Base-by-base conservation (phyloP, 2,329 filamentous ascomycete genomes). In the Boeremia lycopersici region DNA sequence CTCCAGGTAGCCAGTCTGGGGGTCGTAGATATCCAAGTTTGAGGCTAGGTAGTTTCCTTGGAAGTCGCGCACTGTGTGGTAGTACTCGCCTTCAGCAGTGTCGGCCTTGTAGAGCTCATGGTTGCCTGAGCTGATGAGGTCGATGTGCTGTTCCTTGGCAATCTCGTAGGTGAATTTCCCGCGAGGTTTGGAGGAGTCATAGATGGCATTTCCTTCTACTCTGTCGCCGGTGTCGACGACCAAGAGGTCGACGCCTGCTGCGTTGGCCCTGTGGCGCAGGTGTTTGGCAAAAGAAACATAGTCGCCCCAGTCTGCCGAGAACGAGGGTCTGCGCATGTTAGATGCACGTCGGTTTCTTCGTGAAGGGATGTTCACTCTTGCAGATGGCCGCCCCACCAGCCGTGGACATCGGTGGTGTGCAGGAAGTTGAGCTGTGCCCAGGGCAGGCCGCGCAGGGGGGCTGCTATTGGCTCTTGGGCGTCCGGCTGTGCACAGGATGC, bases 291-390 rank as follows among this genome's bases (percentile, higher is more conserved):
- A 97, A 6, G 93, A 97, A 67, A 98, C 84, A 76, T 98, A 99
- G 77, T 99, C 95, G 54, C 95, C 95, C 92, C 95, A 98, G 75
- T 99, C 95, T 41, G 91, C 93, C 6, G 91, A 93, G 76, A 96
- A 99, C 56, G 95, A 93, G 2, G 91, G 83, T 78, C 89, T 91
- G 52, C 12, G 26, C 15, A 36, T 8, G 60, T 66, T 44, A 63
- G 56, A 38, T 38, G 15, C 15, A 8, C 19, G 2, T 40, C 4
- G 26, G 9, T 8, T 11, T n/a, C n/a, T 10, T 11, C 12, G 19
- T 9, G 19, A 17, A 4, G 30, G 4, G 4, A 19, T 28, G 9
- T 50, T 59, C 45, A 91, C 88, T 99, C 95, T 79, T 93, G 88
- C 5, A 98, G 78, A 80, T 99, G 95, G 1, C 95, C 95, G 9